Percentiles rank a stretch among this genome's conserved stretches.
phyloP scores from a whole-genome alignment of 169 alveolate species.

The Plasmodium knowlesi region DNA sequence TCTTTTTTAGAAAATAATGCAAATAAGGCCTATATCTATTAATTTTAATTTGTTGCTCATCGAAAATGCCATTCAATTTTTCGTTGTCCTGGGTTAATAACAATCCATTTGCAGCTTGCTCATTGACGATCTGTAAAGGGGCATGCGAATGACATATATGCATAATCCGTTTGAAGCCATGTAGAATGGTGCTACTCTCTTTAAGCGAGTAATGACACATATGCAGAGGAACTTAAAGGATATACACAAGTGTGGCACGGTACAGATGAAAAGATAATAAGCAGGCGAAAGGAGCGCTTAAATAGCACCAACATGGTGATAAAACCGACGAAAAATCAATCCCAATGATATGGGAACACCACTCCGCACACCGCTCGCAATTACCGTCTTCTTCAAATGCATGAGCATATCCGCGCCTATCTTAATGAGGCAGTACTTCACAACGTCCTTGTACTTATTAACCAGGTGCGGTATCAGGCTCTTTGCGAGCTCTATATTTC shows the following conservation, averaged over 20 bases:
- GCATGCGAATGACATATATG: slow-evolving; percentile 2
- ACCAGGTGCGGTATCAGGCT: slow-evolving; percentile 62
- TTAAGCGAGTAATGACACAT: background rate
- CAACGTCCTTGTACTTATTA: slow-evolving; percentile 68
- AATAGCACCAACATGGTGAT: background rate
- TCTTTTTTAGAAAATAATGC: slow-evolving; percentile 61
- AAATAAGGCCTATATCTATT: slow-evolving; percentile 74
- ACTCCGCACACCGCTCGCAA: background rate
- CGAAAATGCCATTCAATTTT: slow-evolving; percentile 69
- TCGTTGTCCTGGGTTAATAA: slow-evolving; percentile 72
- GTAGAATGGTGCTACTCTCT: background rate
- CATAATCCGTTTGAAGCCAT: background rate
- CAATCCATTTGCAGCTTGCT: slow-evolving; percentile 73
- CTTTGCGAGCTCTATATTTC: slow-evolving; percentile 71
- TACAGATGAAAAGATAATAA: background rate
- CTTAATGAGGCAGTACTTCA: slow-evolving; percentile 71
- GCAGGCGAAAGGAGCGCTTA: background rate
- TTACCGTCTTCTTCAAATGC: slow-evolving; percentile 75
- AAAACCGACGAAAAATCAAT: background rate
- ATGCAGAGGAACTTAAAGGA: background rate
- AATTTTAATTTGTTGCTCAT: slow-evolving; percentile 71
- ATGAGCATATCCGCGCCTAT: slow-evolving; percentile 72
- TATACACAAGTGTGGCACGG: background rate
- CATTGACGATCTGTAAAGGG: slow-evolving; percentile 66
- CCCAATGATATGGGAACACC: background rate